Base-by-base conservation (phyloP, 192 early-diverging fungal genomes). In the Haplosporangium gracile region DNA sequence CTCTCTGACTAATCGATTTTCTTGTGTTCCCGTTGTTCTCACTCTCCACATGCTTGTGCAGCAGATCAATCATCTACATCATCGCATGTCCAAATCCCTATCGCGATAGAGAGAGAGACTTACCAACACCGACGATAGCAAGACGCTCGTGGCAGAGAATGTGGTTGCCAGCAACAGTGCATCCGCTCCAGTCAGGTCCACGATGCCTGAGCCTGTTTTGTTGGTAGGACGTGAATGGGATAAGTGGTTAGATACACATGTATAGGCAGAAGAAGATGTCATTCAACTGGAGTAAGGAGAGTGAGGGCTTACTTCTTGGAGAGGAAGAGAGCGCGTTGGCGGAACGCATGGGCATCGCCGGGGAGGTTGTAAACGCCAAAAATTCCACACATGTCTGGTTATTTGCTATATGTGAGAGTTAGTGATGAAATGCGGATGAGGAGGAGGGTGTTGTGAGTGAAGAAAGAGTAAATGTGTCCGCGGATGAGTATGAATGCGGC, bases 151-250 rank as follows among this genome's bases (percentile, higher is more conserved):
- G 98, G 92, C 96, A 96, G 65, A 99, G 83, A 78, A 99, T 95
- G 91, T 94, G 93, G 92, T 97, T 96, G 71, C 93, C 96, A n/a
- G 90, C 88, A 49, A 96, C 89, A 42, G 91, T 92, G 90, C 97
- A 96, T 42, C 98, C 98, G 82, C 93, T 95, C 98, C 98, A 99
- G 89, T 99, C 97, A 20, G 98, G 98, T 53, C 98, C 98, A 88
- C 98, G 96, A 87, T 99, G 98, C 82, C 98, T 94, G 60, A 99
- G 89, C 85, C 96, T 96, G 72, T 16, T 18, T 7, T 1, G 26
- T 16, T 18, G 49, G 38, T 47, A 22, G 32, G 49, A 73, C 0
- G 16, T 22, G 24, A 40, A 51, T 32, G 5, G 0, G 13, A 47
- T 22, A 26, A 4, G 20, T 1, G 70, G 7, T 78, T 29, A 63